Evolutionary conservation across 1,284 basidiomycete genomes (phyloP), one percentile per base, ranked within the genome.

Genomic region (Ceratobasidium sp.): DNA sequence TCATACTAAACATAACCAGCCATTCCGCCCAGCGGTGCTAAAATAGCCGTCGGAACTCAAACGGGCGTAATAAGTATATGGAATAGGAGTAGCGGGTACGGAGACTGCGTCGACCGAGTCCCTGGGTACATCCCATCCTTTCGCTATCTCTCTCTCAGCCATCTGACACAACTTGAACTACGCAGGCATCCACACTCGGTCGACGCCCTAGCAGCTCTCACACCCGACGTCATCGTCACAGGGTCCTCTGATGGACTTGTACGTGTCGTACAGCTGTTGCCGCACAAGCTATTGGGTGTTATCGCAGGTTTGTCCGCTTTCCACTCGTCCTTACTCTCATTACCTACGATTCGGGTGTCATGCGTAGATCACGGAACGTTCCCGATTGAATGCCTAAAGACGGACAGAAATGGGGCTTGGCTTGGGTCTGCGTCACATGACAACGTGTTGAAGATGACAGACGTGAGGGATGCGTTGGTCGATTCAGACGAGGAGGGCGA

Each of bases 341-440:
- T 49, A 27, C 54, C 37, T 22, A 37, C 46, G 22, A 16, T 31
- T 13, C 19, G 9, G 19, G 27, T 9, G 5, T 74, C 3, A 14
- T 39, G 1, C 51, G 92, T 92, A 19, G 93, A 95, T 78, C 95
- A 98, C 78, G 93, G 93, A 9, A 90, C 93, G 74, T 95, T 94
- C 83, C 96, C 96, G 1, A 90, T 98, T 59, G 96, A 98, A 82
- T 87, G 94, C 34, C 84, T 93, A 29, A 84, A 85, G 74, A 80
- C 81, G 75, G 85, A 84, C 75, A 84, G 87, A 1, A 85, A 88
- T 76, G 86, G 86, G 4, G 88, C 88, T 82, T 96, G 95, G 92
- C 87, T 97, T 19, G 96, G 90, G n/a, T 96, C 94, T 80, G 92
- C 91, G n/a, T 94, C 93, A 19, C 96, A 98, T 79, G 95, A 97